phyloP scores from a whole-genome alignment of 2,329 filamentous ascomycete genomes.

The Aspergillus persii region DNA sequence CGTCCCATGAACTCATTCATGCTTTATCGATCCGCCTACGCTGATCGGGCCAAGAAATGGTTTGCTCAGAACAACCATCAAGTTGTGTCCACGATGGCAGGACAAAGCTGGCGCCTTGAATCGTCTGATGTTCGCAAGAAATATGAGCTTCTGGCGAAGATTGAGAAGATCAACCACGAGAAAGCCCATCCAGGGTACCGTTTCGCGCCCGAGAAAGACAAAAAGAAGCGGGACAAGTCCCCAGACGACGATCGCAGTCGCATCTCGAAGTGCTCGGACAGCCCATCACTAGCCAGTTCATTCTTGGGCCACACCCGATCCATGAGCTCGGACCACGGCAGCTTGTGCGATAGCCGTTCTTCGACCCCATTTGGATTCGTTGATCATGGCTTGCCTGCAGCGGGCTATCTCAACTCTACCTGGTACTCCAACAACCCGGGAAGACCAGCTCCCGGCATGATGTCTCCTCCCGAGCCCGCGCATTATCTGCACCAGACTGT shows the following conservation, averaged over 20 bases:
- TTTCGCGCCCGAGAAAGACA: conserved; percentile 66
- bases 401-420: conserved; percentile 43
- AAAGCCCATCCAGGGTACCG: conserved; percentile 88
- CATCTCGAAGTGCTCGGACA: background rate
- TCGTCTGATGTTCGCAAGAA: conserved; percentile 67
- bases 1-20: conserved; percentile 98
- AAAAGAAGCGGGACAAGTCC: conserved; percentile 59
- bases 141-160: conserved; percentile 74
- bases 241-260: conserved; percentile 15
- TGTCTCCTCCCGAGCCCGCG: conserved; percentile 45
- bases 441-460: conserved; percentile 46
- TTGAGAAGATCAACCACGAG: conserved; percentile 81
- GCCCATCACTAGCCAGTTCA: conserved; percentile 10
- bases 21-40: conserved; percentile 91
- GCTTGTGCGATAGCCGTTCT: conserved; percentile 29
- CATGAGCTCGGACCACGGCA: conserved; percentile 29
- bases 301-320: conserved; percentile 21
- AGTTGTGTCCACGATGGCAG: conserved; percentile 82
- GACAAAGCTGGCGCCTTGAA: conserved; percentile 81
- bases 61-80: conserved; percentile 90
- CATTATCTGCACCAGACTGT: conserved; percentile 54
- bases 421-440: conserved; percentile 55
- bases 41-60: conserved; percentile 79
- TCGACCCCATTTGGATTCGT: conserved; percentile 35
- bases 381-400: conserved; percentile 20